Conservation (phyloP, 2,329 filamentous ascomycete species). For the Colletotrichum somersetense region DNA sequence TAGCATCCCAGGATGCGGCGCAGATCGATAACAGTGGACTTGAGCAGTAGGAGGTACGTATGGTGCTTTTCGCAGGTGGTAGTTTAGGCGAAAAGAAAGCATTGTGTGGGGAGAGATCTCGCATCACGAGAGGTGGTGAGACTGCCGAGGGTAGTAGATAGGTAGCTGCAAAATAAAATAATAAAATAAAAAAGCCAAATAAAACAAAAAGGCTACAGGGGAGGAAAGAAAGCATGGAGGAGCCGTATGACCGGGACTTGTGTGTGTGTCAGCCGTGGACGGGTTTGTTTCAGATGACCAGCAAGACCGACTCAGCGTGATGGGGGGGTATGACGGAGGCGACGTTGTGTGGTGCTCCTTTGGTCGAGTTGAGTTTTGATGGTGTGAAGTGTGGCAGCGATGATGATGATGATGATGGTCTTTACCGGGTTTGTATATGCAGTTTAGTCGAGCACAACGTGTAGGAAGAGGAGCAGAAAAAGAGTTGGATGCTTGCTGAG, state of each 20-base stretch:
- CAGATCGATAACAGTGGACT: not conserved
- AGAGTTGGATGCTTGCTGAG: too few relatives aligned
- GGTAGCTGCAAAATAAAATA: not conserved
- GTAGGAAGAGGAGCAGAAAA: too few relatives aligned
- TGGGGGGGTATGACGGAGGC: constrained; percentile 24
- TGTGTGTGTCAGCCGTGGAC: constrained; percentile 38
- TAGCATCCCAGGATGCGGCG: not conserved
- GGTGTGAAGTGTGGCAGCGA: not conserved
- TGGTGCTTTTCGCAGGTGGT: not conserved
- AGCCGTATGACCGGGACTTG: constrained; percentile 24
- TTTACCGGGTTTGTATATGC: too few relatives aligned
- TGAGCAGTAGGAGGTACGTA: not conserved
- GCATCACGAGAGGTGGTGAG: not conserved
- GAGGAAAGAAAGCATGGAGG: constrained; percentile 2
- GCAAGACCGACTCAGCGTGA: constrained; percentile 26
- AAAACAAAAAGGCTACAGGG: not conserved
- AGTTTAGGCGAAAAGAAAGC: not conserved
- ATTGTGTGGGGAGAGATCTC: not conserved
- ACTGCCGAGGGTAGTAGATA: too few relatives aligned
- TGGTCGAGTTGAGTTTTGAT: not conserved
- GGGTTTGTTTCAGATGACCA: constrained; percentile 42
- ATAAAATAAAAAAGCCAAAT: not conserved
- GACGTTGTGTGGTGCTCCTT: not conserved
- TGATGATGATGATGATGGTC: not conserved
- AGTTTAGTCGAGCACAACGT: too few relatives aligned